Percentiles rank a stretch among this genome's conserved stretches.
Conservation (phyloP, 2,329 filamentous ascomycete genomes). For the Tympanopsis confertula region DNA sequence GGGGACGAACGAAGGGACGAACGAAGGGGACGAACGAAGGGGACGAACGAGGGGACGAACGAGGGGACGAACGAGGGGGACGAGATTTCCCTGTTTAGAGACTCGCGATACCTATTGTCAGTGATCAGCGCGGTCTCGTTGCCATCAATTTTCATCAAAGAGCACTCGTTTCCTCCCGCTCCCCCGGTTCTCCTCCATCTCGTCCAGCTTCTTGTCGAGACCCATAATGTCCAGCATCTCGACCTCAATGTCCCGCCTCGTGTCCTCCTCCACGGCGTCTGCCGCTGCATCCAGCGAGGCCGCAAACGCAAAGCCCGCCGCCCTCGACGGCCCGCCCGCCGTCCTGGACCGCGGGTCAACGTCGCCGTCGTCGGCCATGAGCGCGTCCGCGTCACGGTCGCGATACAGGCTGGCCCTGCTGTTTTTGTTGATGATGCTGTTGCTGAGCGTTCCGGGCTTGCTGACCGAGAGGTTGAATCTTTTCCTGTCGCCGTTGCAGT, state of each 20-base stretch:
- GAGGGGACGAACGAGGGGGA: conserved; percentile 3
- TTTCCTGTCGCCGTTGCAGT: conserved; percentile 26
- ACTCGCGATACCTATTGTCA: too few relatives aligned
- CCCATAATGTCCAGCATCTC: conserved; percentile 57
- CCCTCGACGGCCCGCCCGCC: conserved; percentile 2
- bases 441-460: conserved; percentile 1
- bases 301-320: conserved; percentile 33
- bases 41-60: conserved; percentile 3
- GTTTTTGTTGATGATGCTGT: conserved; percentile 14
- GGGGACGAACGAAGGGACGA: conserved; percentile 4
- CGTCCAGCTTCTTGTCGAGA: conserved; percentile 47
- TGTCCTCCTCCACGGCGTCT: conserved; percentile 32
- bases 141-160: conserved; percentile 27
- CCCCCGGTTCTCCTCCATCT: conserved; percentile 36
- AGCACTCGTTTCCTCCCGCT: conserved; percentile 38
- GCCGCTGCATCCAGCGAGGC: conserved; percentile 39
- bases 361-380: background rate
- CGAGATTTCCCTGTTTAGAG: conserved; percentile 3
- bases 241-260: conserved; percentile 38
- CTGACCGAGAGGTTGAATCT: conserved; percentile 8
- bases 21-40: conserved; percentile 4
- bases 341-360: conserved; percentile 8
- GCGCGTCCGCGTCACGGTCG: background rate
- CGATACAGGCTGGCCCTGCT: conserved; percentile 5
- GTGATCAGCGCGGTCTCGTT: too few relatives aligned